Conservation (phyloP, 768 basidiomycete species). For the Chalciporus pseudorubinellus region DNA sequence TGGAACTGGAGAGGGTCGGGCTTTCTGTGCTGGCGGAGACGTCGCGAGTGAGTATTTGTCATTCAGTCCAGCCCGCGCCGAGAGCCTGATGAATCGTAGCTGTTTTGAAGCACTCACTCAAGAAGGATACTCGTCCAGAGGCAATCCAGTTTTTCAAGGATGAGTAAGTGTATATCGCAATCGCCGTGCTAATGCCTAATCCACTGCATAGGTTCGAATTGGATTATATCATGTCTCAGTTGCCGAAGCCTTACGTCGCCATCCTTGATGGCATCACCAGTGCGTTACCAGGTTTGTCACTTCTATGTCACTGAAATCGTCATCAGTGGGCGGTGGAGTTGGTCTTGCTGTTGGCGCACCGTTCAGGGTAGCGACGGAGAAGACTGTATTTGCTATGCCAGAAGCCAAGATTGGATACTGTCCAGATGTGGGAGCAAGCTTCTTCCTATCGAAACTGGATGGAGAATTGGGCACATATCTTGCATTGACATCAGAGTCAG, state of each 20-base stretch:
- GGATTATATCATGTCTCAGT: conserved; percentile 65
- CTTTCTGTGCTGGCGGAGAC: conserved; percentile 95
- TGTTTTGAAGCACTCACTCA: conserved; percentile 51
- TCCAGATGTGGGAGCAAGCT: conserved; percentile 92
- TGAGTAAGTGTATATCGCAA: conserved; percentile 58
- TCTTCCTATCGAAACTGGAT: conserved; percentile 86
- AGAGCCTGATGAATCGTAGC: conserved; percentile 36
- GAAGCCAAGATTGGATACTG: conserved; percentile 90
- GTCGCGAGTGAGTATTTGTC: conserved; percentile 65
- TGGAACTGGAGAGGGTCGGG: conserved; percentile 66
- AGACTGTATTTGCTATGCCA: conserved; percentile 92
- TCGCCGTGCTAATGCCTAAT: conserved; percentile 8
- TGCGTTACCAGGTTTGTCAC: conserved; percentile 39
- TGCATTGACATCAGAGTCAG: conserved; percentile 70
- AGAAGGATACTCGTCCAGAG: conserved; percentile 49
- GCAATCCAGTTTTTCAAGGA: conserved; percentile 89
- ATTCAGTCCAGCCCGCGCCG: background rate
- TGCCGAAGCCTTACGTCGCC: conserved; percentile 87
- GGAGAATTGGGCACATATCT: conserved; percentile 94
- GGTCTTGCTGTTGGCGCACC: conserved; percentile 82
- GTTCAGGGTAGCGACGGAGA: conserved; percentile 92
- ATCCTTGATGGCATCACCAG: conserved; percentile 91
- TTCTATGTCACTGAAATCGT: conserved; percentile 5
- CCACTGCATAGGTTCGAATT: conserved; percentile 63
- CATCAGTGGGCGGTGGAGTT: conserved; percentile 90